phyloP scores from a whole-genome alignment of 768 basidiomycete species.

The Xerocomus brunneocitrinus region DNA sequence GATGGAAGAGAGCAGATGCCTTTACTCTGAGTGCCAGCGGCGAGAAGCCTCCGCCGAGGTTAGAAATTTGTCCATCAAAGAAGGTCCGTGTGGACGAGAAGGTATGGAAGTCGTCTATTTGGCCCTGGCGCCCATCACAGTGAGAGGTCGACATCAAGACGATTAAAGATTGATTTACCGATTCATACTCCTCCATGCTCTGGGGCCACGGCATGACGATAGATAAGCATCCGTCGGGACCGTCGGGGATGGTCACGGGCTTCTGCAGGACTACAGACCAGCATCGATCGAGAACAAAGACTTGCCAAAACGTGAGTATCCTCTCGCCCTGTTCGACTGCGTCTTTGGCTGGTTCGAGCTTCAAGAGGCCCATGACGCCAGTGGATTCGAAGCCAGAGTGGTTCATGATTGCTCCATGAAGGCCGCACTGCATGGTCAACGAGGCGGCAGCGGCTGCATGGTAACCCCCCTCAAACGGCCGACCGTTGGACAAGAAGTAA shows the following conservation, averaged over 20 bases:
- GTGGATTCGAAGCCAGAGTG: conserved; percentile 33
- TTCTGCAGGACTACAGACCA: conserved; percentile 74
- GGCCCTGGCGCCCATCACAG: conserved; percentile 44
- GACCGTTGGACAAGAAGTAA: conserved; percentile 74
- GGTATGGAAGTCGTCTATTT: conserved; percentile 45
- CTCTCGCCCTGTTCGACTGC: conserved; percentile 64
- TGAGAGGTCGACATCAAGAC: conserved; percentile 12
- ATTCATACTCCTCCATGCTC: conserved; percentile 65
- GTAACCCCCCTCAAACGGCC: conserved; percentile 73
- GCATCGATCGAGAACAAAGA: conserved; percentile 74
- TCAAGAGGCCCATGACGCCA: conserved; percentile 35
- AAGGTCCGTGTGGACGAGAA: conserved; percentile 61
- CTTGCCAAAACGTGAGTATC: conserved; percentile 78
- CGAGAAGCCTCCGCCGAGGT: conserved; percentile 51
- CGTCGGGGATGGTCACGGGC: conserved; percentile 62
- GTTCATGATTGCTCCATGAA: conserved; percentile 44
- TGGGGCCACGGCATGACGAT: conserved; percentile 79
- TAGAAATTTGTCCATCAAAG: conserved; percentile 53
- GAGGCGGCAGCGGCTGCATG: conserved; percentile 72
- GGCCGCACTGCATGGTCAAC: conserved; percentile 67
- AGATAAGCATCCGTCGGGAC: conserved; percentile 49
- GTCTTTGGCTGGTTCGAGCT: conserved; percentile 55
- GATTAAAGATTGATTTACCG: conserved; percentile 39
- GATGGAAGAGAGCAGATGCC: conserved; percentile 70
- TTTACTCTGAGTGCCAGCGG: conserved; percentile 64